Base-by-base conservation (phyloP, 2,329 filamentous ascomycete species). In the Colletotrichum brevisporum region DNA sequence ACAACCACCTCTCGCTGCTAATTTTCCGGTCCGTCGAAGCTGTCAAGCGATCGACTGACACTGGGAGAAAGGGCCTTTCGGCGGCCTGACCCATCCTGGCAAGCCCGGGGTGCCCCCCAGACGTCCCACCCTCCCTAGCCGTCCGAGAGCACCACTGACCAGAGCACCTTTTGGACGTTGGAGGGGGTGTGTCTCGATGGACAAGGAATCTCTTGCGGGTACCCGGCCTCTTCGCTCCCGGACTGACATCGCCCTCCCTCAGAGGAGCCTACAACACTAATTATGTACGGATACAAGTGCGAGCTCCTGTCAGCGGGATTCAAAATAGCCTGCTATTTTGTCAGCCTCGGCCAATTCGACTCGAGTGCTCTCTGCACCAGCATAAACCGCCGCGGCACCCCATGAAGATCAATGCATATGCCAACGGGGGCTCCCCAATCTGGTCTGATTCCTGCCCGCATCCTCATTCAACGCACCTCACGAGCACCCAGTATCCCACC, bases 61-160 rank as follows among this genome's bases (percentile, higher is more conserved):
- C 27, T 66, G 41, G 31, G 50, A 65, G 54, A 45, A 39, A 66
- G 56, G 31, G 43, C 36, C 63, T 26, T 51, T 57, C 41, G 31
- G 62, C 66, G 55, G 53, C 66, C 66, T 66, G 61, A 51, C n/a
- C 66, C 62, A 66, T 69, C 66, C 62, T 54, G 56, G 66, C 26
- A 31, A 26, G 27, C 31, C 48, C 31, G 53, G 53, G 60, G 58
- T 57, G 31, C 27, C 21, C 47, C 61, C 66, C 54, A 47, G 61
- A 55, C 54, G 55, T 66, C 62, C 66, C 50, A 47, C 54, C 43
- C 59, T 63, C 39, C 45, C 58, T 43, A 54, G 41, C 62, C 50
- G 41, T 66, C 43, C 27, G 43, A 55, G 55, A 45, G 45, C 41
- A 52, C 53, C 21, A 24, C 21, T 24, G 21, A 24, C 21, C 53